Evolutionary conservation across 768 basidiomycete genomes (phyloP).

Genomic region (Lactifluus piperatus): DNA sequence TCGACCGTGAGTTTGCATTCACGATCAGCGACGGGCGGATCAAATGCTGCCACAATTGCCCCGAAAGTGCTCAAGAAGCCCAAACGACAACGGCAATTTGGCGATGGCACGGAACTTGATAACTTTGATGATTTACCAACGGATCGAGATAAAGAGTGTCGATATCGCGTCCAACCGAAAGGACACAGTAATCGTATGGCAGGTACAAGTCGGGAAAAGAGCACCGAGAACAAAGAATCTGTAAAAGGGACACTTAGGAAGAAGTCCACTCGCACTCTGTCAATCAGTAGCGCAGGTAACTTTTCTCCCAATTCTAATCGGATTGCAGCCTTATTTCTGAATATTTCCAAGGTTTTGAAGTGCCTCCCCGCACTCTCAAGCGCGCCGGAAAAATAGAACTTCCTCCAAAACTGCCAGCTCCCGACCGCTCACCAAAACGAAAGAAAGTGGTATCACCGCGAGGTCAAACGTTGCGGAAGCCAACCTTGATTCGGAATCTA

Average conservation of each 20-base stretch:
- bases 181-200: constrained; percentile 55
- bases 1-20: constrained; percentile 43
- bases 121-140: constrained; percentile 81
- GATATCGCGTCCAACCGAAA: constrained; percentile 68
- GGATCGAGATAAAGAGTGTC: constrained; percentile 73
- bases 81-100: constrained; percentile 68
- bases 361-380: constrained; percentile 32
- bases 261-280: constrained; percentile 43
- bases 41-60: constrained; percentile 37
- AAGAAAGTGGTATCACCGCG: constrained; percentile 45
- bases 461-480: constrained; percentile 55
- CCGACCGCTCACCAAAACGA: constrained; percentile 33
- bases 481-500: constrained; percentile 81
- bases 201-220: constrained; percentile 39
- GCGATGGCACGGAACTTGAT: constrained; percentile 87
- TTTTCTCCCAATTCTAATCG: constrained; percentile 20
- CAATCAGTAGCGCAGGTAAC: constrained; percentile 30
- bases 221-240: constrained; percentile 31
- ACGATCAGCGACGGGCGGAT: constrained; percentile 24
- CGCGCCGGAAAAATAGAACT: constrained; percentile 51
- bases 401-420: constrained; percentile 29
- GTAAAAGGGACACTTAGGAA: constrained; percentile 52
- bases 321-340: constrained; percentile 20
- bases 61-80: constrained; percentile 68
- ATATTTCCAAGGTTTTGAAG: constrained; percentile 7